Evolutionary conservation across 306 rosid species (phyloP), one percentile per base, ranked within the genome.

Genomic region (Prunus davidiana): DNA sequence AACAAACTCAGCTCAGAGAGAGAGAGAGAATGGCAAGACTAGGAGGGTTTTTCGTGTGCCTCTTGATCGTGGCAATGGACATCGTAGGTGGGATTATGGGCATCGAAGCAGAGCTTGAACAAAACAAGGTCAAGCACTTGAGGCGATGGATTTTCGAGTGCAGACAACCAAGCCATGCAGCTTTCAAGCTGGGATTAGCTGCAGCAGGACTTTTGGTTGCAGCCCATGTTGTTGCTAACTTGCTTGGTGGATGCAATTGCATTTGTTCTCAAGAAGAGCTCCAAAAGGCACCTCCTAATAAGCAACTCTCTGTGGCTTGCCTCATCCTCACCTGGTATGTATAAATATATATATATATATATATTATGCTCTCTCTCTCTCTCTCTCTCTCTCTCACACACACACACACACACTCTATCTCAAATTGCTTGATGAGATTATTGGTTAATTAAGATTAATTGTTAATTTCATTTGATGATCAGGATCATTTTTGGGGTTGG

Each of bases 131-230:
- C 49, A 92, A 92, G 82, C 96, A 95, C 66, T 70, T 92, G 19
- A 88, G 89, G 72, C 34, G 91, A 55, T 95, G 97, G 96, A 88
- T 95, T 81, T 95, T 95, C 62, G 99, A 95, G 87, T 95, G 99
- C 69, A 89, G 89, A 83, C 86, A 95, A 12, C 99, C 99, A 78
- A 95, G 98, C 64, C 86, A 84, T 22, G 81, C 84, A 52, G 98
- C 99, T 27, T 95, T 90, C 87, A 86, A 85, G 90, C 79, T 90
- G 9, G 99, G 97, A 28, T 78, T 92, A 45, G 92, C 81, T n/a
- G 97, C 97, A 66, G 93, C 91, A 27, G 83, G 72, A 38, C 86
- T 95, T 58, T 64, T 95, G 89, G 85, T 75, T 32, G 41, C 88
- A 51, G 89, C 98, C 1, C 99, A 95, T 85, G 79, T 87, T 3